Evolutionary conservation across 345 rosid genomes (phyloP).

Genomic region (Stellera chamaejasme): DNA sequence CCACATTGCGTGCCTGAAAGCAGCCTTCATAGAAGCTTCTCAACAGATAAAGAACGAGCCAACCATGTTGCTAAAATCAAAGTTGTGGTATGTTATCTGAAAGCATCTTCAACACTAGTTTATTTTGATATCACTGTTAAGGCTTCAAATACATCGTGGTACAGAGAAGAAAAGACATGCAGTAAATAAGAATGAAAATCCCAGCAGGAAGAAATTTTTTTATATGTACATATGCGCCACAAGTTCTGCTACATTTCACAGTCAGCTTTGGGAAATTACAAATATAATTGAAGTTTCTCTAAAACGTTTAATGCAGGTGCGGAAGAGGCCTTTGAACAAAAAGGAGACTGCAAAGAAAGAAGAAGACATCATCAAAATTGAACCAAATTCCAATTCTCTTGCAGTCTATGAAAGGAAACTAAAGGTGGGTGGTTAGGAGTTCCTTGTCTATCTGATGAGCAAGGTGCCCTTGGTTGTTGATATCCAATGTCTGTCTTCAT

Average conservation of each 20-base stretch:
- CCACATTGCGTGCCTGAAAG: constrained; percentile 25
- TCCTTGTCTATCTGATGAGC: not conserved
- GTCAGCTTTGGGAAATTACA: not conserved
- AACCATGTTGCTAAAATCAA: constrained; percentile 54
- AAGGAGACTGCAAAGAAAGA: constrained; percentile 50
- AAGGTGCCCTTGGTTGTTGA: not conserved
- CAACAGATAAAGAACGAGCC: constrained; percentile 40
- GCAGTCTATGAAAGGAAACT: constrained; percentile 49
- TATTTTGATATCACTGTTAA: not conserved
- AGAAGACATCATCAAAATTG: constrained; percentile 41
- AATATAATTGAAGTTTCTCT: not conserved
- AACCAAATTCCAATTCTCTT: constrained; percentile 31
- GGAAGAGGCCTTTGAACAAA: constrained; percentile 49
- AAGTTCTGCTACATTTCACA: constrained; percentile 2
- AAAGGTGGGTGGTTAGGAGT: constrained; percentile 28
- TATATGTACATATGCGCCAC: not conserved
- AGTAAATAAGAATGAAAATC: too few relatives aligned
- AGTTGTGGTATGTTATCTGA: constrained; percentile 42
- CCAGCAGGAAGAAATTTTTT: not conserved
- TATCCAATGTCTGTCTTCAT: not conserved
- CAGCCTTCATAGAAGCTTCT: constrained; percentile 32
- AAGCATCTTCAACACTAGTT: not conserved
- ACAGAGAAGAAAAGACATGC: too few relatives aligned
- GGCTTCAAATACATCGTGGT: not conserved
- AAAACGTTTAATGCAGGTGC: constrained; percentile 32